A percentile compares a stretch with the other conserved stretches of the same genome.
Conservation (phyloP, 176 grass and related monocot species). For the Cymbopogon citratus region DNA sequence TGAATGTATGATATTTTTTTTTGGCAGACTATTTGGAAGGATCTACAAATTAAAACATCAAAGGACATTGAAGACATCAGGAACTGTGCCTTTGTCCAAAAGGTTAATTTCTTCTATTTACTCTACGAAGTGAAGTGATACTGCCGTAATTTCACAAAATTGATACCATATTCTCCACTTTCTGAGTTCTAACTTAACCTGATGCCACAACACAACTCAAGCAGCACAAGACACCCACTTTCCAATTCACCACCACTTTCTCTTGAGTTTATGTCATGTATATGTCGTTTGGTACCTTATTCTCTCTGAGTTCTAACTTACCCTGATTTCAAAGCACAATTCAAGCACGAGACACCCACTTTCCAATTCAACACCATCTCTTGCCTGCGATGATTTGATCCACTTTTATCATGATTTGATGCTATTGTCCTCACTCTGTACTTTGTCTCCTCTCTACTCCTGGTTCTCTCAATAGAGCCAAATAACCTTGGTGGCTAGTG, state of each 20-base stretch:
- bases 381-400: background rate
- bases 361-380: too few species aligned
- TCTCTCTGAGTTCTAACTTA: background rate
- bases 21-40: constrained; percentile 89
- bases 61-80: constrained; percentile 84
- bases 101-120: constrained; percentile 52
- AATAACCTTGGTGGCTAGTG: background rate
- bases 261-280: background rate
- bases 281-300: background rate
- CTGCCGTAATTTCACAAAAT: background rate
- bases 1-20: constrained; percentile 1
- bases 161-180: background rate
- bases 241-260: background rate
- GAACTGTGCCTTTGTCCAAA: constrained; percentile 85
- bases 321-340: background rate
- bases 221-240: background rate
- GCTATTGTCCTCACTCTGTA: background rate
- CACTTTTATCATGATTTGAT: background rate
- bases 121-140: background rate
- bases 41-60: constrained; percentile 79
- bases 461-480: background rate
- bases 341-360: background rate
- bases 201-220: background rate
- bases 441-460: background rate
- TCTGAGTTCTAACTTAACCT: background rate